Percentiles rank a stretch among this genome's conserved stretches.
These are phyloP conservation scores for Paraphaeosphaeria sporulosa DNA, from an alignment of 2,329 filamentous ascomycete species.

Conservation along the genomic window DNA sequence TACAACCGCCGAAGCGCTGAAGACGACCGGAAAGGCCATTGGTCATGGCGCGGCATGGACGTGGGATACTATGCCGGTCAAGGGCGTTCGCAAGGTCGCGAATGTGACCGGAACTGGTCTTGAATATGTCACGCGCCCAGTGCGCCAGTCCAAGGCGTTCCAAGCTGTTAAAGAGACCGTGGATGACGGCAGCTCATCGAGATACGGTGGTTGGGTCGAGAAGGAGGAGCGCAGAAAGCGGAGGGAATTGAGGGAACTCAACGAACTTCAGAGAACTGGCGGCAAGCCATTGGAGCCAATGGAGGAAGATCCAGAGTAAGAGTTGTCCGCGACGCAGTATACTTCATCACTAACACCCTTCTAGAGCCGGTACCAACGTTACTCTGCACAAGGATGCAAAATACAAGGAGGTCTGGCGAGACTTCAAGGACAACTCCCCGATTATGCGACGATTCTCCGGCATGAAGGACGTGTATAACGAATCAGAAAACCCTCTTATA, in stretches of 20 bases:
- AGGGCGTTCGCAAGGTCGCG: conserved; percentile 86
- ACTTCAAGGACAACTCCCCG: conserved; percentile 89
- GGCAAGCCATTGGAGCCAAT: conserved; percentile 57
- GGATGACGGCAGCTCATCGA: conserved; percentile 93
- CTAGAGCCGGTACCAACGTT: conserved; percentile 89
- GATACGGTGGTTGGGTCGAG: conserved; percentile 96
- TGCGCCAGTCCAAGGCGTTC: conserved; percentile 92
- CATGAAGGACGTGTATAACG: conserved; percentile 87
- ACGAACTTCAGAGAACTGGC: conserved; percentile 62
- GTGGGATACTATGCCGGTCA: conserved; percentile 94
- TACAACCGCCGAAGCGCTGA: conserved; percentile 80
- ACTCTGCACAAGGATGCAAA: conserved; percentile 96
- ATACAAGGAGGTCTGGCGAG: conserved; percentile 98
- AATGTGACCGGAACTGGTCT: conserved; percentile 85
- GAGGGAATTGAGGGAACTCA: conserved; percentile 74
- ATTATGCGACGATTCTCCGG: conserved; percentile 87
- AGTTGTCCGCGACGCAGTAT: conserved; percentile 25
- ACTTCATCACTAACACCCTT: conserved; percentile 21
- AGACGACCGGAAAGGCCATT: conserved; percentile 83
- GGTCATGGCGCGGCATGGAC: conserved; percentile 95
- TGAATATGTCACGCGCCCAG: conserved; percentile 93
- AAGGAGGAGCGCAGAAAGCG: conserved; percentile 89
- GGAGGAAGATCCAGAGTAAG: conserved; percentile 89
- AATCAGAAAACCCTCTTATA: conserved; percentile 96
- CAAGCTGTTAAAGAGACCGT: conserved; percentile 94